These are phyloP conservation scores for Myochromella boudieri DNA, from an alignment of 768 basidiomycete genomes.

Conservation along the genomic window DNA sequence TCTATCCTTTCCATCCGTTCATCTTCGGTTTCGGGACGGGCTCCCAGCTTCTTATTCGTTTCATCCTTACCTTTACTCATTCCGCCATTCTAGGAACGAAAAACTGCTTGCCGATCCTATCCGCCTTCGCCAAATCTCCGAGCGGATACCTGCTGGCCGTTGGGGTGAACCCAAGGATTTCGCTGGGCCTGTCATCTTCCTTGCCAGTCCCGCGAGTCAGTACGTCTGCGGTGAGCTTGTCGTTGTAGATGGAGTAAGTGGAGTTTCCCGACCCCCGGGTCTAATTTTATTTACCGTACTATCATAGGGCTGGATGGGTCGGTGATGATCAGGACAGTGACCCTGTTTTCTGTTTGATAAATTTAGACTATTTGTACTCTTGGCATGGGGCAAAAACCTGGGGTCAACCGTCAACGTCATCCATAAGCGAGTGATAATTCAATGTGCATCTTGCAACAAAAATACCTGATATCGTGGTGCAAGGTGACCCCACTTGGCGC, in stretches of 20 bases:
- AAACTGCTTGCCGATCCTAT: constrained; percentile 55
- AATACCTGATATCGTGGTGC: no score
- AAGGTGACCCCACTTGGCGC: no score
- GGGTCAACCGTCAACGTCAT: no score
- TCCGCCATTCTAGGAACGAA: constrained; percentile 38
- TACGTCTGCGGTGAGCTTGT: constrained; percentile 74
- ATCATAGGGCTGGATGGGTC: constrained; percentile 63
- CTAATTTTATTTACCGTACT: constrained; percentile 17
- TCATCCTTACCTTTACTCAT: constrained; percentile 3
- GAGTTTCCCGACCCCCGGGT: constrained; percentile 13
- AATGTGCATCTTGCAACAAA: no score
- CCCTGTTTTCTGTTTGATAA: no score
- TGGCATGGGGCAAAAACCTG: no score
- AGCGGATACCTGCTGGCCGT: constrained; percentile 68
- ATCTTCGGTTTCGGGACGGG: neutral
- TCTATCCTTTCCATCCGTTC: neutral
- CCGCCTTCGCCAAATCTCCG: constrained; percentile 68
- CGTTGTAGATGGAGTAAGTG: constrained; percentile 66
- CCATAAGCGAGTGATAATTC: no score
- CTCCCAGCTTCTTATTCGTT: constrained; percentile 5
- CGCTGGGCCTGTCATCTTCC: constrained; percentile 69
- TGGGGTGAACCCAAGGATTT: constrained; percentile 77
- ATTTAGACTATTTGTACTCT: no score
- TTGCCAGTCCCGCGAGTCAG: constrained; percentile 65
- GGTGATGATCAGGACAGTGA: no score